A percentile compares a stretch with the other conserved stretches of the same genome.
phyloP scores from a whole-genome alignment of 2,329 filamentous ascomycete genomes.

The Capronia americana region DNA sequence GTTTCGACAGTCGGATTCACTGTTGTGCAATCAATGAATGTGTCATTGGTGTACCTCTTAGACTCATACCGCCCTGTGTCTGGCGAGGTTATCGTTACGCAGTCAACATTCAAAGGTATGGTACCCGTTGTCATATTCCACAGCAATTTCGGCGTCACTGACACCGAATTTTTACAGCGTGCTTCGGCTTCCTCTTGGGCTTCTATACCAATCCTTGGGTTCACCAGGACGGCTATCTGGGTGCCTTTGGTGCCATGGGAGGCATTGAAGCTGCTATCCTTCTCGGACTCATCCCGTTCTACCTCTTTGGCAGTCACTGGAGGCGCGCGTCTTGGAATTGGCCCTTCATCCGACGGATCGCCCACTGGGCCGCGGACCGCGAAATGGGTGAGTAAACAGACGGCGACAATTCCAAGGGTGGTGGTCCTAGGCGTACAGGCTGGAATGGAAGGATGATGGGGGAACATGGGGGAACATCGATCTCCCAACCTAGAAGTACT shows the following conservation, averaged over 20 bases:
- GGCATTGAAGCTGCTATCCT: constrained; percentile 10
- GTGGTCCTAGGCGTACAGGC: neutral
- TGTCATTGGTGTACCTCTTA: constrained; percentile 16
- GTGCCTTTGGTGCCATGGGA: constrained; percentile 16
- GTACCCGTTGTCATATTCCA: too few relatives aligned
- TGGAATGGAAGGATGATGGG: neutral
- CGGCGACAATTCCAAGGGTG: neutral
- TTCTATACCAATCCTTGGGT: constrained; percentile 23
- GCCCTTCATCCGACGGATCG: constrained; percentile 15
- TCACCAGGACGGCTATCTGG: constrained; percentile 8
- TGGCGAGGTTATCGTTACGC: constrained; percentile 16
- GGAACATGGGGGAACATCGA: too few relatives aligned
- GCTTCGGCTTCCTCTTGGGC: constrained; percentile 14
- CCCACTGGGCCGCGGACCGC: constrained; percentile 13
- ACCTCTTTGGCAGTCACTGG: constrained; percentile 4
- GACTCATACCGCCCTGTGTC: constrained; percentile 18
- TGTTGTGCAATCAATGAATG: constrained; percentile 14
- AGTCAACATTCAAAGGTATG: constrained; percentile 20
- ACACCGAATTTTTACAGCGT: too few relatives aligned
- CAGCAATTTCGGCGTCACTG: too few relatives aligned
- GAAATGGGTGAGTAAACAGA: constrained; percentile 17
- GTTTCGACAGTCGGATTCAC: constrained; percentile 14
- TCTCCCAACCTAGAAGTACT: too few relatives aligned
- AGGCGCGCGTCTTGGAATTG: constrained; percentile 8
- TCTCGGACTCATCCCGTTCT: constrained; percentile 3